A percentile compares a stretch with the other conserved stretches of the same genome.
Conservation (phyloP, 495 filamentous ascomycete species). For the Penicillium lividum region DNA sequence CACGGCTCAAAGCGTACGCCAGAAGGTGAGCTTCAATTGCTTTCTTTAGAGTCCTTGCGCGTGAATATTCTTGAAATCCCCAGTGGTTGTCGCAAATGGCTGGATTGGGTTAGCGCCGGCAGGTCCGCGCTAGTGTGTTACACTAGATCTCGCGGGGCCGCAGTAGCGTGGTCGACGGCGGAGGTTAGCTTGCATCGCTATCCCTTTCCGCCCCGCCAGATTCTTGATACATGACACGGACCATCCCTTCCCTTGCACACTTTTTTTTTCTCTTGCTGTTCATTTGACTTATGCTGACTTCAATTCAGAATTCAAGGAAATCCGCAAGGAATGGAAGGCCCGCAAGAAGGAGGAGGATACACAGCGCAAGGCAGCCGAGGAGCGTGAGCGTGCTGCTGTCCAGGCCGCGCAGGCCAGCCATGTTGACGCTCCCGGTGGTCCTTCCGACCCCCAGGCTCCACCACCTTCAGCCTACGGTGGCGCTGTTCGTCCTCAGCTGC, state of each 20-base stretch:
- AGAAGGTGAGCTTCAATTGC: conserved; percentile 70
- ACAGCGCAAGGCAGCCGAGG: conserved; percentile 85
- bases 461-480: conserved; percentile 59
- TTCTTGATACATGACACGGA: not conserved
- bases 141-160: conserved; percentile 48
- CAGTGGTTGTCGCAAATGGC: conserved; percentile 35
- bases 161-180: conserved; percentile 48
- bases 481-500: conserved; percentile 69
- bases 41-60: conserved; percentile 2
- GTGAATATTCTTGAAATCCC: conserved; percentile 2
- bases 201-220: conserved; percentile 20
- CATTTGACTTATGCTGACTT: not conserved
- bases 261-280: not conserved
- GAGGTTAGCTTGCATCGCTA: conserved; percentile 30
- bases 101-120: conserved; percentile 37
- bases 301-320: conserved; percentile 91
- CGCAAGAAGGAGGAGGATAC: conserved; percentile 99
- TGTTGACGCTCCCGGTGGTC: conserved; percentile 54
- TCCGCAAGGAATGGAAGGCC: conserved; percentile 98
- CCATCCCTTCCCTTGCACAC: not conserved
- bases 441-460: conserved; percentile 57
- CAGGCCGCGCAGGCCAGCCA: conserved; percentile 54
- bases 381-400: conserved; percentile 71
- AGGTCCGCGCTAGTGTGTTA: conserved; percentile 50
- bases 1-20: conserved; percentile 91